These are phyloP conservation scores for Acacia crassicarpa DNA, from an alignment of 306 rosid species.

Conservation along the genomic window DNA sequence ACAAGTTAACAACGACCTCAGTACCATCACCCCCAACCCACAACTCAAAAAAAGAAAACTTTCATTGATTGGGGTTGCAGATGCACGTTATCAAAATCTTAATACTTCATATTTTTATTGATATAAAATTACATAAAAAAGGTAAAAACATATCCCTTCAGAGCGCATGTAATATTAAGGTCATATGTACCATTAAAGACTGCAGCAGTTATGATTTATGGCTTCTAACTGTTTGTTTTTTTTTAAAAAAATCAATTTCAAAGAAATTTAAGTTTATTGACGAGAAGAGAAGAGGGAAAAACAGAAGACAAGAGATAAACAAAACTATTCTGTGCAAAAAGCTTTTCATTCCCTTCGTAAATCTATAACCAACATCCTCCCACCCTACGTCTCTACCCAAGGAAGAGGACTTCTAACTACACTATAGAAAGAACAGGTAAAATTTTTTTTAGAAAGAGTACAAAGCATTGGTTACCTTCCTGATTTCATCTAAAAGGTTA, in stretches of 20 bases:
- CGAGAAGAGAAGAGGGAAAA: background rate
- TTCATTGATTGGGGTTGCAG: background rate
- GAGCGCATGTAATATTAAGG: background rate
- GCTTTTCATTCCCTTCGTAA: background rate
- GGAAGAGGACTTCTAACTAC: background rate
- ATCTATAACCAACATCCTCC: background rate
- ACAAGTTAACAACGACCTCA: background rate
- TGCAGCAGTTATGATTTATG: background rate
- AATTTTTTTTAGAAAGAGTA: background rate
- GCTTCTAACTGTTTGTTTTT: background rate
- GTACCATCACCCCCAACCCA: background rate
- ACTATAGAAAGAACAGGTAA: background rate
- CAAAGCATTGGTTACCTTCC: constrained; percentile 42
- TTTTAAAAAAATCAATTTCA: background rate
- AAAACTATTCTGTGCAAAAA: background rate
- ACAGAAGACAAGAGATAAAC: background rate
- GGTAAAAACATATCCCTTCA: background rate
- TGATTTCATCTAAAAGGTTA: constrained; percentile 59
- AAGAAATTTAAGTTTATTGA: background rate
- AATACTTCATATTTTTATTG: background rate
- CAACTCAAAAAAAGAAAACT: background rate
- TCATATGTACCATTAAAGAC: background rate
- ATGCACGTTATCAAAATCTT: background rate
- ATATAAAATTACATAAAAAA: background rate
- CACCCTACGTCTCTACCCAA: background rate